Base-by-base conservation (phyloP, 1,284 basidiomycete genomes). In the Cutaneotrichosporon cavernicola region DNA sequence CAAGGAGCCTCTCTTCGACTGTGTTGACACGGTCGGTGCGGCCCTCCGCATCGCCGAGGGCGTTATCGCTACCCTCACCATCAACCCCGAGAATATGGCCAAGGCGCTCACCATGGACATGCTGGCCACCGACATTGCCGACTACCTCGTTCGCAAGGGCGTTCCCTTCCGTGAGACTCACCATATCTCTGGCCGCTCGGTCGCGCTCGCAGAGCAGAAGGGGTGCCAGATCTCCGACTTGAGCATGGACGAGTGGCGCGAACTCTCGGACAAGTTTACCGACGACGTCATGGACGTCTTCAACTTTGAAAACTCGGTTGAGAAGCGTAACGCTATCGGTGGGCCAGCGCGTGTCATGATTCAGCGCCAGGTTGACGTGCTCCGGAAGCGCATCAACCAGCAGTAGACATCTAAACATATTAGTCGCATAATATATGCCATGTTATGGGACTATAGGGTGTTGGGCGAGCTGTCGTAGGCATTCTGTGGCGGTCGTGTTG, bases 121-220 rank as follows among this genome's bases (percentile, higher is more conserved):
- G 72, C 88, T 99, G 52, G 96, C 96, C 7, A 99, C 96, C 14
- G 96, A 99, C 76, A 83, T 99, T 46, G 97, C 96, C 10, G 96
- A 99, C 78, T 98, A 99, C 81, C 89, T 98, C 52, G 96, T 98
- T 66, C 90, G 94, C 73, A 97, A 97, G 85, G 96, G 96, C 69
- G 93, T 95, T 43, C 96, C 96, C 8, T 99, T 99, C 88, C 89
- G 96, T 53, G 94, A 98, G 82, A 99, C 96, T 2, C 96, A 99
- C 80, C 96, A 99, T 80, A 89, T 99, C 72, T 97, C 96, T 8
- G 96, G 96, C 16, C 90, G 92, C 40, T 92, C 95, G 18, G 96
- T 99, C 62, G 92, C 94, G 4, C 84, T 98, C 43, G 95, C 96
- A 0, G 96, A 99, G 80, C 84, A 89, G 58, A 86, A 87, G 43